Evolutionary conservation across 2,329 filamentous ascomycete species (phyloP).

Genomic region (Leptoxyphium fumago): DNA sequence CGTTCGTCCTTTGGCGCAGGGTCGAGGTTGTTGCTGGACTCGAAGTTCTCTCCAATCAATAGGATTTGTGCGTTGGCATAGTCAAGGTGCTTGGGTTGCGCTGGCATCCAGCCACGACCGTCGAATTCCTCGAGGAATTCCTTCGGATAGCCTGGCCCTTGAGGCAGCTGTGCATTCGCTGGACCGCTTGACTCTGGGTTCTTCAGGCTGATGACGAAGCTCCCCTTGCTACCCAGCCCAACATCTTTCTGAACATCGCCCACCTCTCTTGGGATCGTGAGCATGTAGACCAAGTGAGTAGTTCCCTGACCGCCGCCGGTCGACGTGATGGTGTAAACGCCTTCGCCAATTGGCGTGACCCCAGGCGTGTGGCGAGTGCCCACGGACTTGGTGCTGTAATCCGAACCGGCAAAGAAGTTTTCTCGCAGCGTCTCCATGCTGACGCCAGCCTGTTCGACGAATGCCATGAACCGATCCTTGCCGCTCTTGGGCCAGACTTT

Average conservation of each 20-base stretch:
- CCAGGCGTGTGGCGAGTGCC: constrained; percentile 55
- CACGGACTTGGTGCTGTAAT: constrained; percentile 63
- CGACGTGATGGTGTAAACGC: constrained; percentile 67
- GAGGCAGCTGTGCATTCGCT: constrained; percentile 44
- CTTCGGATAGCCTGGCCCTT: constrained; percentile 55
- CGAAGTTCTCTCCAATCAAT: constrained; percentile 55
- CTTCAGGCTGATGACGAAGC: constrained; percentile 65
- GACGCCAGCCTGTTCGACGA: constrained; percentile 60
- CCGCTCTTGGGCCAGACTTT: constrained; percentile 61
- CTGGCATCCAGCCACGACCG: constrained; percentile 57
- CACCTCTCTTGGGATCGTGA: constrained; percentile 56
- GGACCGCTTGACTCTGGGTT: constrained; percentile 61
- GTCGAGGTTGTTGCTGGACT: constrained; percentile 43
- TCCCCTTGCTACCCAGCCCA: constrained; percentile 55
- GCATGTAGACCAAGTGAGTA: constrained; percentile 64
- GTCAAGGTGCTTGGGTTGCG: constrained; percentile 58
- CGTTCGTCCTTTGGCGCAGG: constrained; percentile 42
- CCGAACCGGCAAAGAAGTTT: constrained; percentile 49
- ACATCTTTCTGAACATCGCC: constrained; percentile 62
- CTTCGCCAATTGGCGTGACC: constrained; percentile 65
- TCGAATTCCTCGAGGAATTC: constrained; percentile 63
- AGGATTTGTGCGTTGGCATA: constrained; percentile 64
- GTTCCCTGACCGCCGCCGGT: constrained; percentile 43
- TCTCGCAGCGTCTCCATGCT: constrained; percentile 58
- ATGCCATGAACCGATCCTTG: constrained; percentile 60